These are phyloP conservation scores for Taphrina populina DNA, from an alignment of 1,139 yeast genomes.

Conservation along the genomic window DNA sequence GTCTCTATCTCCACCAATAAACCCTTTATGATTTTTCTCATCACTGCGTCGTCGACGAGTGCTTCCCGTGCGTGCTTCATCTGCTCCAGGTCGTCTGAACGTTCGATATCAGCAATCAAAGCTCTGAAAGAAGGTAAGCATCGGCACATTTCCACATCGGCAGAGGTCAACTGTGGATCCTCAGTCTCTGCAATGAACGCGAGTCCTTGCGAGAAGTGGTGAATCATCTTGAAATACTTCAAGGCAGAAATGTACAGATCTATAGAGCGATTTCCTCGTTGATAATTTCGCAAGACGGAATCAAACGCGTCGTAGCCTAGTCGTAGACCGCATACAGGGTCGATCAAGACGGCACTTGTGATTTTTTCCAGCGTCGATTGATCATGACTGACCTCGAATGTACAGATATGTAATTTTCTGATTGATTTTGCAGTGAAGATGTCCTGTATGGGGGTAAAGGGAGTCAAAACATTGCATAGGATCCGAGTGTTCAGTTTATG, in stretches of 20 bases:
- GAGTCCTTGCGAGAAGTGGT: constrained; percentile 8
- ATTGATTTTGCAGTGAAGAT: constrained; percentile 3
- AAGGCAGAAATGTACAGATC: constrained; percentile 15
- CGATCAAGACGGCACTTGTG: not conserved
- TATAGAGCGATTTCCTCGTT: constrained; percentile 12
- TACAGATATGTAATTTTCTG: constrained; percentile 1
- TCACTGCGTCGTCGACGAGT: not conserved
- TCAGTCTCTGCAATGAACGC: constrained; percentile 6
- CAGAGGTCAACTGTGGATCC: not conserved
- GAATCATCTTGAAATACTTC: constrained; percentile 4
- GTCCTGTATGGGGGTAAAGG: constrained; percentile 14
- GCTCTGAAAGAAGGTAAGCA: constrained; percentile 24
- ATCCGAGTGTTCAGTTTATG: constrained; percentile 3
- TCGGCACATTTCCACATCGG: constrained; percentile 7
- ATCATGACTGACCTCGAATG: constrained; percentile 1
- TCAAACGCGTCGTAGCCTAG: constrained; percentile 16
- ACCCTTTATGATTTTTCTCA: not conserved
- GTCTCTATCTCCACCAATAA: not conserved
- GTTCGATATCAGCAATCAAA: not conserved
- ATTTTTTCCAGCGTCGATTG: constrained; percentile 17
- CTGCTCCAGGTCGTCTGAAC: not conserved
- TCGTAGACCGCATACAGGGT: not conserved
- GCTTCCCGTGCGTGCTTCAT: constrained; percentile 3
- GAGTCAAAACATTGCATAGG: constrained; percentile 16
- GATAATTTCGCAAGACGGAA: constrained; percentile 11